Evolutionary conservation across 2,329 filamentous ascomycete species (phyloP), one percentile per base, ranked within the genome.

Genomic region (Cadophora luteo-olivacea): DNA sequence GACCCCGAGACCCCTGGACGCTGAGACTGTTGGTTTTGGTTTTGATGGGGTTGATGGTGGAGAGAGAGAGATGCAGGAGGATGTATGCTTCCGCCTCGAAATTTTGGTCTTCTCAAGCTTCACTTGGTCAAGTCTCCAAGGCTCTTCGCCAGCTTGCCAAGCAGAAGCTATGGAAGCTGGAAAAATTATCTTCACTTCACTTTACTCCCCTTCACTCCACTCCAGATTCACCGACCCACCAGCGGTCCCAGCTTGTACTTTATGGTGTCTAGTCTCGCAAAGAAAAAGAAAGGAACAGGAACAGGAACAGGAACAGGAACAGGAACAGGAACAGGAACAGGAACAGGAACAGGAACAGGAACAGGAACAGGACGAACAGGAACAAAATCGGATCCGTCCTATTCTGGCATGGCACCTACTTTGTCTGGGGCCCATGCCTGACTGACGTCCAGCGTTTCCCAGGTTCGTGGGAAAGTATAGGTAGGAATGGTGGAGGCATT

Each of bases 41-140:
- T 29, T 29, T 29, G 29, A 29, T 29, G 29, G 32, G 33, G 14
- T 3, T 19, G 55, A 25, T 12, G 33, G 32, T 24, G 55, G 33
- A 58, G 32, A 16, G 33, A 16, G 33, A 29, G 3, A 33, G 33
- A 19, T 22, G 45, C 4, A 45, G 55, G 55, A 58, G 57, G 57
- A 60, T 60, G 57, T 14, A 11, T 60, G 57, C 57, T 60, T 60
- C 57, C 57, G 57, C 55, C 33, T 45, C 33, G 22, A 41, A n/a
- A 22, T 22, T 58, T 41, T 45, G 6, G n/a, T 12, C 33, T 45
- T 41, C 22, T 38, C 33, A 60, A 41, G 55, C 55, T 58, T 60
- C 36, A 38, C 49, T 29, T 29, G 29, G 29, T 29, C 29, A 29
- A 7, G 2, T 33, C 29, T 29, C 52, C 52, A 55, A 33, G 25